These are phyloP conservation scores for Scheffersomyces amazonensis DNA, from an alignment of 805 yeast species.

Conservation along the genomic window DNA sequence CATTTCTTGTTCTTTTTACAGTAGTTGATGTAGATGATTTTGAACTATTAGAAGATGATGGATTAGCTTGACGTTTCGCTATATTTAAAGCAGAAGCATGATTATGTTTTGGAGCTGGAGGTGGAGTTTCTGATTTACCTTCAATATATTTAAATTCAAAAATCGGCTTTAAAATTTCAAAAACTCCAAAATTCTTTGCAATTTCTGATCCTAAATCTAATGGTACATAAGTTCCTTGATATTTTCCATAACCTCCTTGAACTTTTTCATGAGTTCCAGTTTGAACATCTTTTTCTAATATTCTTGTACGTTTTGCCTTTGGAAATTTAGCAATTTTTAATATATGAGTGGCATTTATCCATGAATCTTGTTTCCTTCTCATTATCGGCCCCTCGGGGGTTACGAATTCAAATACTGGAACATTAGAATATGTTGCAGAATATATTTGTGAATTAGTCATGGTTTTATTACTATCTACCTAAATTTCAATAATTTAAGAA, in stretches of 20 bases:
- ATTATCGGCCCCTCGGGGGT: constrained; percentile 69
- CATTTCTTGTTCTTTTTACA: constrained; percentile 15
- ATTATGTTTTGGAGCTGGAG: constrained; percentile 46
- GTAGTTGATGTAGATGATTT: constrained; percentile 16
- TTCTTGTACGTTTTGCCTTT: constrained; percentile 58
- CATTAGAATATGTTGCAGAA: constrained; percentile 74
- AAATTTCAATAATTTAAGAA: no score
- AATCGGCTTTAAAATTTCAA: constrained; percentile 58
- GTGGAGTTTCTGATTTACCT: constrained; percentile 41
- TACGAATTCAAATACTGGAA: constrained; percentile 65
- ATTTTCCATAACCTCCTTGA: constrained; percentile 73
- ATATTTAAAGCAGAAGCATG: constrained; percentile 45
- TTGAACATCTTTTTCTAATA: constrained; percentile 61
- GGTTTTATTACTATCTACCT: not conserved
- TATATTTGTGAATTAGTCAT: constrained; percentile 43
- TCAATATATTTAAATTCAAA: constrained; percentile 55
- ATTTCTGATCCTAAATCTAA: constrained; percentile 38
- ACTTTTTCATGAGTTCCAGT: constrained; percentile 68
- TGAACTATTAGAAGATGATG: constrained; percentile 4
- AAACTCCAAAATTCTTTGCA: constrained; percentile 38
- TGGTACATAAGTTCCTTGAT: constrained; percentile 51
- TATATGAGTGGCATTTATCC: constrained; percentile 72
- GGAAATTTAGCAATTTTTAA: constrained; percentile 68
- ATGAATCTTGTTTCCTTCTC: constrained; percentile 62
- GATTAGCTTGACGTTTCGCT: constrained; percentile 26